Evolutionary conservation across 2,329 filamentous ascomycete species (phyloP), one percentile per base, ranked within the genome.

Genomic region (Stachybotrys echinatus): DNA sequence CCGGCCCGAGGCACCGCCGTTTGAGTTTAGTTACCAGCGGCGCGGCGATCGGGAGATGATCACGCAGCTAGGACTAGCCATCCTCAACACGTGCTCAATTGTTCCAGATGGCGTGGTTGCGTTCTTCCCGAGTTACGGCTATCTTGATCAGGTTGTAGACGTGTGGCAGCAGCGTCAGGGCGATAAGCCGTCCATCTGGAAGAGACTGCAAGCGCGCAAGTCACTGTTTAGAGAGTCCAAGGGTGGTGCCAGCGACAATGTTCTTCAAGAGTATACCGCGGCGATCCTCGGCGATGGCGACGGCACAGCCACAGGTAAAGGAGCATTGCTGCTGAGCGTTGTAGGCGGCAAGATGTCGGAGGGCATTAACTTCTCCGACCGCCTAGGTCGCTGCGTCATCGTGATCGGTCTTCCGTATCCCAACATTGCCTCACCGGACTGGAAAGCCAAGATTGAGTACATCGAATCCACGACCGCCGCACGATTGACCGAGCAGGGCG

Each of bases 331-430:
- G 0, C 80, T 99, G 22, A 92, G 90, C 48, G 92, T 99, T 3
- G 87, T 99, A 3, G 92, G 92, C 49, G 94, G 94, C 14, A 95
- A 92, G 58, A 86, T 99, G 71, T 95, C 89, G 51, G 94, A 99
- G 70, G 94, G 94, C 56, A 99, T 99, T 72, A 99, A 99, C 70
- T 99, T 99, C 72, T 92, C 89, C 1, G 92, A 99, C 69, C 77
- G 80, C 3, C 82, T 99, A 1, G 94, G 94, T 2, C 85, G 94
- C 22, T 92, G 89, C 48, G 91, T 99, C 8, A 74, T 95, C 14
- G 87, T 97, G n/a, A 82, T 97, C 14, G 94, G 94, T 0, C 73
- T 99, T 4, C 94, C 94, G 0, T 99, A 95, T 58, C 91, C 94
- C 0, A 99, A 97, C 59, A 84, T 91, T 48, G 83, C 88, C 58